phyloP scores from a whole-genome alignment of 805 yeast genomes.

The Pachysolen tannophilus region DNA sequence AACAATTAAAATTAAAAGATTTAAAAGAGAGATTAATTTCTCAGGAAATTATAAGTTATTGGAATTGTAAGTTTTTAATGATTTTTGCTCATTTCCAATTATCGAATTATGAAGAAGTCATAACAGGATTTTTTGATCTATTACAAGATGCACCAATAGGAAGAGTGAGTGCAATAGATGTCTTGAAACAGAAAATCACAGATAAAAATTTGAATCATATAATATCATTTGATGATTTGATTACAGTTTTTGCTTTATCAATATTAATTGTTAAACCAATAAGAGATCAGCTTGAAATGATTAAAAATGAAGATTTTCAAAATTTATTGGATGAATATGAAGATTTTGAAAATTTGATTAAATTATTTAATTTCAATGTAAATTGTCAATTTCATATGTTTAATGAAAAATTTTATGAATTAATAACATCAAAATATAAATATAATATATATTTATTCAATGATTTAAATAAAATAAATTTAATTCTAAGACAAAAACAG shows the following conservation, averaged over 20 bases:
- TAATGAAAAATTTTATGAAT: not conserved
- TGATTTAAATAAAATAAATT: not conserved
- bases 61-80: slow-evolving; percentile 22
- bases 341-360: not conserved
- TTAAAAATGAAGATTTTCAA: not conserved
- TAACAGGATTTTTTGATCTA: slow-evolving; percentile 14
- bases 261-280: slow-evolving; percentile 5
- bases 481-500: slow-evolving; percentile 6
- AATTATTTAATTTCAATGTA: not conserved
- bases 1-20: not conserved
- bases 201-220: not conserved
- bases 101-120: slow-evolving; percentile 17
- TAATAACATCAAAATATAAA: not conserved
- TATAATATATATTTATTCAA: not conserved
- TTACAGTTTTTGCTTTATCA: not conserved
- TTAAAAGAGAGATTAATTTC: slow-evolving; percentile 4
- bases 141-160: slow-evolving; percentile 1
- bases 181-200: not conserved
- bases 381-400: slow-evolving; percentile 2
- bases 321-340: not conserved
- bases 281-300: not conserved
- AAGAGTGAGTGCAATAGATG: not conserved
- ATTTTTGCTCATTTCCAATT: slow-evolving; percentile 17
- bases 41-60: slow-evolving; percentile 18
- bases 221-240: slow-evolving; percentile 2